Conservation (phyloP, 2,329 filamentous ascomycete species). For the Colletotrichum falcatum region DNA sequence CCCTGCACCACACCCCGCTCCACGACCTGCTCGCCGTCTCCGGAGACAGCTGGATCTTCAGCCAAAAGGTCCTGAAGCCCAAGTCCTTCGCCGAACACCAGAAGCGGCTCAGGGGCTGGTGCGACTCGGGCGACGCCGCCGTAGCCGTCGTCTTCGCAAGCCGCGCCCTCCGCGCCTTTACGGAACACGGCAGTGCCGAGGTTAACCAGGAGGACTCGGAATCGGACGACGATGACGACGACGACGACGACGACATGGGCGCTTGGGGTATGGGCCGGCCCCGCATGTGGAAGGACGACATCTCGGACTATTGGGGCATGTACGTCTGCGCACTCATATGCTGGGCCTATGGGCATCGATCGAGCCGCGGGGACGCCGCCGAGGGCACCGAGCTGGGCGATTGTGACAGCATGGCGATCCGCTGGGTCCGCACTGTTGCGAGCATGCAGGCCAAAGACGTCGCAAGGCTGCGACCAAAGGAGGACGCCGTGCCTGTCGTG, state of each 20-base stretch:
- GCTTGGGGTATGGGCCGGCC: conserved; percentile 30
- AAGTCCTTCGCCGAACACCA: conserved; percentile 61
- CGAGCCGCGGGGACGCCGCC: conserved; percentile 42
- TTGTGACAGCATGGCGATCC: conserved; percentile 46
- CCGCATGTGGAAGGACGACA: conserved; percentile 49
- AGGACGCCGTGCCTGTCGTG: conserved; percentile 61
- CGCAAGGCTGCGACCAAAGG: conserved; percentile 52
- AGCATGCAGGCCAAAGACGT: conserved; percentile 55
- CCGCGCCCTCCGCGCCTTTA: conserved; percentile 60
- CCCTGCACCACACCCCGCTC: conserved; percentile 69
- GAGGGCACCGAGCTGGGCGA: conserved; percentile 29
- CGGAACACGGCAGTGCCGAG: conserved; percentile 38
- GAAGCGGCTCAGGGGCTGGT: conserved; percentile 60
- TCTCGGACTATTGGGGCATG: conserved; percentile 66
- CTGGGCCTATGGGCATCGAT: conserved; percentile 65
- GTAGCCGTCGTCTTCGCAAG: conserved; percentile 64
- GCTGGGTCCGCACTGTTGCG: conserved; percentile 57
- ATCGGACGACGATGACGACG: conserved; percentile 12
- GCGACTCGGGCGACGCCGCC: conserved; percentile 57
- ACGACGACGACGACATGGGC: conserved; percentile 24
- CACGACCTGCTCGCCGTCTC: conserved; percentile 68
- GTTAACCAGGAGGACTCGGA: conserved; percentile 19
- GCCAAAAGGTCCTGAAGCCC: conserved; percentile 61
- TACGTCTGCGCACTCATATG: conserved; percentile 70
- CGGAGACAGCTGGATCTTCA: conserved; percentile 70